phyloP scores from a whole-genome alignment of 2,329 filamentous ascomycete genomes.

The Sphaceloma murrayae region DNA sequence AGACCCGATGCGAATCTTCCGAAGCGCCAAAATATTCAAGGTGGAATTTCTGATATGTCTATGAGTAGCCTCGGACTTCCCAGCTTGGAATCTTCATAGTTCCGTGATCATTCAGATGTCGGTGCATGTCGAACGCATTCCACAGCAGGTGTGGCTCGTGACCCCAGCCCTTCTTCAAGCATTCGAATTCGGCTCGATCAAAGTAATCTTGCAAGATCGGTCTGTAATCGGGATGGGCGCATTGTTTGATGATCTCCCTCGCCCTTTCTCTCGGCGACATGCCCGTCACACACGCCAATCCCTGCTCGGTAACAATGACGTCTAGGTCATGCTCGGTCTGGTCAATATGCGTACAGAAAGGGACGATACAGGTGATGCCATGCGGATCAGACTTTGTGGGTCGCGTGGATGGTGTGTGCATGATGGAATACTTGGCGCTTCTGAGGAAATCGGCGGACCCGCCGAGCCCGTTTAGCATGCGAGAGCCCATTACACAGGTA shows the following conservation, averaged over 20 bases:
- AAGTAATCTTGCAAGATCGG: constrained; percentile 77
- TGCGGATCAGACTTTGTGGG: constrained; percentile 74
- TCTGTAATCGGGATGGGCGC: constrained; percentile 73
- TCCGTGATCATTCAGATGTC: constrained; percentile 68
- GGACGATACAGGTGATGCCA: constrained; percentile 80
- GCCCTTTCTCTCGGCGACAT: constrained; percentile 71
- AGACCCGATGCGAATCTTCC: no score
- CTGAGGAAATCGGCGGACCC: constrained; percentile 76
- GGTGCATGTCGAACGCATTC: constrained; percentile 83
- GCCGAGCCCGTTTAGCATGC: constrained; percentile 79
- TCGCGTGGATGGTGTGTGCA: constrained; percentile 79
- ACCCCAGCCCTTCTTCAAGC: constrained; percentile 75
- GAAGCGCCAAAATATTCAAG: no score
- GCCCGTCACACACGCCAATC: constrained; percentile 76
- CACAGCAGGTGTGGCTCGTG: constrained; percentile 83
- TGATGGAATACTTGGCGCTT: constrained; percentile 74
- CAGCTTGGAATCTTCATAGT: constrained; percentile 78
- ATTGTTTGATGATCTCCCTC: constrained; percentile 76
- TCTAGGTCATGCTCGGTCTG: constrained; percentile 91
- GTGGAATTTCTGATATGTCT: no score
- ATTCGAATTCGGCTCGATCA: constrained; percentile 77
- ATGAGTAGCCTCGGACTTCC: constrained; percentile 26
- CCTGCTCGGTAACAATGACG: constrained; percentile 69
- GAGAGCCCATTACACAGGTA: constrained; percentile 78
- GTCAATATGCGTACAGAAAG: constrained; percentile 85